Evolutionary conservation across 2,329 filamentous ascomycete species (phyloP), one percentile per base, ranked within the genome.

Genomic region (Penicillium glabrum): DNA sequence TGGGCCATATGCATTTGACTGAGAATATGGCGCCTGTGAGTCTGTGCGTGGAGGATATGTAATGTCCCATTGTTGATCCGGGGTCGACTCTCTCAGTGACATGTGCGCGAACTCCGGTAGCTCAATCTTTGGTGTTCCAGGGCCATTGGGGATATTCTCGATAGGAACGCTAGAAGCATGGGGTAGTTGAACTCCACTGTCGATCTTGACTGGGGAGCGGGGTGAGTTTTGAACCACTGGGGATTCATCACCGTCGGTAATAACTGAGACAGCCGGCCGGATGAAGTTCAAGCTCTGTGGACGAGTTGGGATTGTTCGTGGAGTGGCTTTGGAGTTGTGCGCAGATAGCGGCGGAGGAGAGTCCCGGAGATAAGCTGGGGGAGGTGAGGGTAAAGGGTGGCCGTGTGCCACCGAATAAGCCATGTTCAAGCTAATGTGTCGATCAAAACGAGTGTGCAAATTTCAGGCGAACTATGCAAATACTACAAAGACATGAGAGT

Each of bases 321-420:
- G 67, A 16, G 61, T 61, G 37, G 62, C 66, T 54, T 63, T 62
- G 27, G 61, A 48, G 37, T 39, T 26, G 24, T 47, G 66, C 61
- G 39, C 68, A 62, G 24, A 21, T 37, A 49, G 33, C 21, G 49
- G 49, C 35, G 72, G 37, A 37, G 72, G 67, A 53, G 74, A 72
- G 48, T 75, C 71, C 60, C 71, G 68, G 59, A 77, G 67, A 61
- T 79, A 78, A 59, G 75, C 75, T 27, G 75, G 73, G n/a, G 76
- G 71, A 58, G 76, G 76, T 65, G 76, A 73, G 37, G 76, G 72
- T 37, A 74, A 64, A 16, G 27, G 41, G 41, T 44, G 46, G 29
- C n/a, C 37, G 37, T 53, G 33, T 33, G 50, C 29, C 39, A 53
- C 50, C 10, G 50, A 46, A 16, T 29, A 46, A n/a, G 50, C 41